A percentile compares a stretch with the other conserved stretches of the same genome.
Conservation (phyloP, 163 green algal genomes). For the Chlorella variabilis region DNA sequence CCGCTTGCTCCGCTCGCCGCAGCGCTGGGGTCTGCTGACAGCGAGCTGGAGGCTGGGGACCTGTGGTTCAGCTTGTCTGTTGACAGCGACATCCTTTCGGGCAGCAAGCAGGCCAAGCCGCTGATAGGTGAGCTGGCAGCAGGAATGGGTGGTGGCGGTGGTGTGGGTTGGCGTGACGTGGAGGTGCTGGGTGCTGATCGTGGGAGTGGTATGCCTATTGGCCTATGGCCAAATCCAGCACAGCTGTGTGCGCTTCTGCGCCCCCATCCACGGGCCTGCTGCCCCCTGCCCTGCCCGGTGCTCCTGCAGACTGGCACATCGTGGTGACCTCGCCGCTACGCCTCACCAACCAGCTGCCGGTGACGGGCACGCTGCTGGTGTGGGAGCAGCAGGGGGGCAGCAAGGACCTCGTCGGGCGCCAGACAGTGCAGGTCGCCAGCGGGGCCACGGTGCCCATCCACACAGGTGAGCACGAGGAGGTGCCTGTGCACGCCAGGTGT, state of each 20-base stretch:
- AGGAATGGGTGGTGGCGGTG: too few species aligned
- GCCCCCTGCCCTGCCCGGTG: background rate
- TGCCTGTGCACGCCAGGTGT: background rate
- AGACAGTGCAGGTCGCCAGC: constrained; percentile 56
- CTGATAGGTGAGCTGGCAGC: background rate
- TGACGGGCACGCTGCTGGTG: constrained; percentile 69
- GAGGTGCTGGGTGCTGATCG: too few species aligned
- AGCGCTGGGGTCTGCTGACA: constrained; percentile 48
- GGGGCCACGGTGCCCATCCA: constrained; percentile 24
- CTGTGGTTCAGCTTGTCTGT: constrained; percentile 65
- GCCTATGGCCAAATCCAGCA: too few species aligned
- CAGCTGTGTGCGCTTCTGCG: too few species aligned
- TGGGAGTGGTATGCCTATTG: too few species aligned
- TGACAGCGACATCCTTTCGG: constrained; percentile 53
- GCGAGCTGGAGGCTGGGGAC: constrained; percentile 13
- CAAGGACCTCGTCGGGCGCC: constrained; percentile 52
- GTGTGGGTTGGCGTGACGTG: background rate
- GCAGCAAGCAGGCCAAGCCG: constrained; percentile 14
- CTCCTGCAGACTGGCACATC: constrained; percentile 72
- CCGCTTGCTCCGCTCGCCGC: background rate
- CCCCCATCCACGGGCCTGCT: background rate
- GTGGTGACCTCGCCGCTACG: constrained; percentile 69
- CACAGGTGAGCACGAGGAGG: constrained; percentile 26
- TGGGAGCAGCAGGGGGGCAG: constrained; percentile 67
- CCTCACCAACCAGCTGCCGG: constrained; percentile 79